A percentile compares a stretch with the other conserved stretches of the same genome.
phyloP scores from a whole-genome alignment of 192 early-diverging fungal species.

The Globomyces pollinis-pini region DNA sequence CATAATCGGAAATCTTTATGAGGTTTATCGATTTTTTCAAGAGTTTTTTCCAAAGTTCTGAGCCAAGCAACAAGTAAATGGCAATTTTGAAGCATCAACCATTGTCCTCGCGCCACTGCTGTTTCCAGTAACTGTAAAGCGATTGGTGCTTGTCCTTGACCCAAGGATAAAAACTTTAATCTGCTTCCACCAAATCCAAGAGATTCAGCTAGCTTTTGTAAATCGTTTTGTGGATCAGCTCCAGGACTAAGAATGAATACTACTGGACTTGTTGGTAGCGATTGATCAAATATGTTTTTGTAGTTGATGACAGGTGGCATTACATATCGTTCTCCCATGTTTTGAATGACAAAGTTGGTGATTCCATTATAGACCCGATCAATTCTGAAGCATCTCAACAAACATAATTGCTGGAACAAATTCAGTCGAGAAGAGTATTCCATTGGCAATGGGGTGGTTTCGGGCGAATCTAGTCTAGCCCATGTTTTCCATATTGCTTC shows the following conservation, averaged over 20 bases:
- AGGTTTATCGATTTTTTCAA: slow-evolving; percentile 59
- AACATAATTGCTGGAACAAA: slow-evolving; percentile 50
- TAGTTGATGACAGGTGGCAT: slow-evolving; percentile 61
- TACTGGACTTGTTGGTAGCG: slow-evolving; percentile 48
- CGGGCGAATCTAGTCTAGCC: slow-evolving; percentile 42
- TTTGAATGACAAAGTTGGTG: slow-evolving; percentile 53
- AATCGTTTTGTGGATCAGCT: slow-evolving; percentile 56
- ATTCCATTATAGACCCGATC: slow-evolving; percentile 56
- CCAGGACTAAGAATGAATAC: slow-evolving; percentile 55
- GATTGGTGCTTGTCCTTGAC: slow-evolving; percentile 58
- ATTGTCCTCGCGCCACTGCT: slow-evolving; percentile 51
- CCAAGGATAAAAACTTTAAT: slow-evolving; percentile 53
- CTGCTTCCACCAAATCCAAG: slow-evolving; percentile 51
- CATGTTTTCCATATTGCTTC: slow-evolving; percentile 41
- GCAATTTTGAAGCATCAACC: slow-evolving; percentile 60
- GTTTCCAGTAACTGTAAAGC: slow-evolving; percentile 55
- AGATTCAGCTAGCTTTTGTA: slow-evolving; percentile 52
- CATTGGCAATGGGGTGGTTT: slow-evolving; percentile 42
- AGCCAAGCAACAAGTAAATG: slow-evolving; percentile 52
- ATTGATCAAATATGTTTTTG: slow-evolving; percentile 59
- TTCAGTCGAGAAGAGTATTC: slow-evolving; percentile 42
- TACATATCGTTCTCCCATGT: slow-evolving; percentile 59
- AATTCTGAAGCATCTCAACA: slow-evolving; percentile 49
- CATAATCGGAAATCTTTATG: slow-evolving; percentile 53
- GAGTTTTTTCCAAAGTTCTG: slow-evolving; percentile 45